Percentiles rank a stretch among this genome's conserved stretches.
phyloP scores from a whole-genome alignment of 2,329 filamentous ascomycete species.

The Apiospora pterosperma region DNA sequence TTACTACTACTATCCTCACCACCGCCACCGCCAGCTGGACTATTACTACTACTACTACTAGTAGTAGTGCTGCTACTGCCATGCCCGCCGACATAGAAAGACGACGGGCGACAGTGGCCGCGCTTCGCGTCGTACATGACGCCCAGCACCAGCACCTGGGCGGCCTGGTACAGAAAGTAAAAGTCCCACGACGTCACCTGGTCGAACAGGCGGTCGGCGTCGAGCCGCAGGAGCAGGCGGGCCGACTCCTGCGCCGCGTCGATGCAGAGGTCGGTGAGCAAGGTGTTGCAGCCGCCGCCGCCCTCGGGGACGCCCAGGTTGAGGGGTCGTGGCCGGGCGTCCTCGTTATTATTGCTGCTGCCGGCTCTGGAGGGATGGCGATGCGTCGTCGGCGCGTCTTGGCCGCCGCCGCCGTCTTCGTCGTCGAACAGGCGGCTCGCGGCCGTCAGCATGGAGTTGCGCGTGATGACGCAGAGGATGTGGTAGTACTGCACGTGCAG shows the following conservation, averaged over 20 bases:
- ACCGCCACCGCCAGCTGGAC: no score
- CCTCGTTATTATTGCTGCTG: background rate
- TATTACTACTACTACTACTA: no score
- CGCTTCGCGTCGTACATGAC: slow-evolving; percentile 29
- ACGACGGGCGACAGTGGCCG: background rate
- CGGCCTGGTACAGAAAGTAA: slow-evolving; percentile 34
- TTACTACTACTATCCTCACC: background rate
- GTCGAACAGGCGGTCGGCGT: slow-evolving; percentile 33
- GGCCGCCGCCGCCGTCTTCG: background rate
- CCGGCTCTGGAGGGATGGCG: no score
- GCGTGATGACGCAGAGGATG: slow-evolving; percentile 32
- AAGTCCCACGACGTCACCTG: slow-evolving; percentile 37
- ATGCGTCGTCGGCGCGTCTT: slow-evolving; percentile 12
- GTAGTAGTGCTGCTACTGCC: no score
- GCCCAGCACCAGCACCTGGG: slow-evolving; percentile 33
- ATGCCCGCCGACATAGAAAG: no score
- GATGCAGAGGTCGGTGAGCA: slow-evolving; percentile 32
- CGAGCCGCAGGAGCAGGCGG: slow-evolving; percentile 31
- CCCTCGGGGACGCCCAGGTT: slow-evolving; percentile 21
- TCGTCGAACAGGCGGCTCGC: slow-evolving; percentile 13
- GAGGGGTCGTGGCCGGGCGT: background rate
- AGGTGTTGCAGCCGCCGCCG: slow-evolving; percentile 21
- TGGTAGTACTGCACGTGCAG: slow-evolving; percentile 38
- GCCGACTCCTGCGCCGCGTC: slow-evolving; percentile 31
- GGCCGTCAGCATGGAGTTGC: slow-evolving; percentile 33